phyloP scores from a whole-genome alignment of 768 basidiomycete genomes.

The Amanita jacksonii region DNA sequence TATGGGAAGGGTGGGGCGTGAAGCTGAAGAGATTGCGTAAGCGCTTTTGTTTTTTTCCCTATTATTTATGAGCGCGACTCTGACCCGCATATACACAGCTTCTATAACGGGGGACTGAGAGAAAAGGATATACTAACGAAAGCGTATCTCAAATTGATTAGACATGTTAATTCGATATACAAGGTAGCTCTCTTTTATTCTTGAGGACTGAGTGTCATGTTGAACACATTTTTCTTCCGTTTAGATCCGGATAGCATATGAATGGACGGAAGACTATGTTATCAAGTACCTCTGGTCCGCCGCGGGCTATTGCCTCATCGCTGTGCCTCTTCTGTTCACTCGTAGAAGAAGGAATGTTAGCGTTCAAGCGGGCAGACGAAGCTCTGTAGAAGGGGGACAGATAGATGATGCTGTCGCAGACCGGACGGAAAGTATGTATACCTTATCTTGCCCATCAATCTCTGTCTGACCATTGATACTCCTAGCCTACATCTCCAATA shows the following conservation, averaged over 20 bases:
- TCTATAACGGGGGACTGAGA: constrained; percentile 81
- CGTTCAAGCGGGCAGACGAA: constrained; percentile 15
- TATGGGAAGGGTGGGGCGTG: constrained; percentile 76
- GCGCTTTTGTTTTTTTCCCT: constrained; percentile 19
- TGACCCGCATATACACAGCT: constrained; percentile 41
- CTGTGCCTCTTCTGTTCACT: constrained; percentile 79
- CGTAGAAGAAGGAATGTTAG: constrained; percentile 33
- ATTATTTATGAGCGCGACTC: neutral
- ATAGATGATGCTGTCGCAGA: constrained; percentile 34
- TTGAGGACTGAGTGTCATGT: too few species aligned
- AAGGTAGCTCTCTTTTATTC: too few species aligned
- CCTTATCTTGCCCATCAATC: neutral
- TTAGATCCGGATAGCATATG: constrained; percentile 83
- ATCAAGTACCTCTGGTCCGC: constrained; percentile 97
- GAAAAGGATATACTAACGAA: constrained; percentile 75
- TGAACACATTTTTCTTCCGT: too few species aligned
- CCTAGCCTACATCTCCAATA: constrained; percentile 86
- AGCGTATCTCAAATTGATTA: constrained; percentile 74
- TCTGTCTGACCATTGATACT: neutral
- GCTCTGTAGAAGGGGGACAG: neutral
- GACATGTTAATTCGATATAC: constrained; percentile 88
- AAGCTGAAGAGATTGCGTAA: constrained; percentile 88
- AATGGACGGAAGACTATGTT: constrained; percentile 95
- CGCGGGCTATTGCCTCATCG: constrained; percentile 84
- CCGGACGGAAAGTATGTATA: constrained; percentile 35